phyloP scores from a whole-genome alignment of 1,139 yeast species.

The Entelexis sorbosivorans region DNA sequence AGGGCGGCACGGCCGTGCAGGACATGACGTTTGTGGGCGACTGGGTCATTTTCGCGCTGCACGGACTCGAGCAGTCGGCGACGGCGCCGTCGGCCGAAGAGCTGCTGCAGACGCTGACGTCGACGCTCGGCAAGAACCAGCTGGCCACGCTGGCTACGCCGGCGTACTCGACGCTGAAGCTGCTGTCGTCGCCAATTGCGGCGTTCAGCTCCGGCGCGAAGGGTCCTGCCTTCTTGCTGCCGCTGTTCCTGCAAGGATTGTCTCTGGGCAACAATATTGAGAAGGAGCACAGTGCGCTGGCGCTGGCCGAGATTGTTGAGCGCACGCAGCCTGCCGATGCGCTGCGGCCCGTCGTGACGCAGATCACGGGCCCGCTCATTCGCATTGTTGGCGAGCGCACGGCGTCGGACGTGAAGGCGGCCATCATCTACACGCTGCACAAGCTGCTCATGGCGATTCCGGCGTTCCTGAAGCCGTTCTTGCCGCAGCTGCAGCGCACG shows the following conservation, averaged over 20 bases:
- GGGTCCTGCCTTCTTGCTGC: conserved; percentile 49
- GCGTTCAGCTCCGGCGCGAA: conserved; percentile 74
- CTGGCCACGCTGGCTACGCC: conserved; percentile 71
- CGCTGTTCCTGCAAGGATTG: conserved; percentile 86
- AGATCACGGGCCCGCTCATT: conserved; percentile 92
- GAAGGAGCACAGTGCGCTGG: conserved; percentile 77
- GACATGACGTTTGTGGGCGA: conserved; percentile 58
- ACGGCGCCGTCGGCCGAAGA: conserved; percentile 57
- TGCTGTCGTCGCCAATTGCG: conserved; percentile 59
- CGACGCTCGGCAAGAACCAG: conserved; percentile 48
- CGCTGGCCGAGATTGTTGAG: conserved; percentile 77
- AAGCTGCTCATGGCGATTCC: conserved; percentile 74
- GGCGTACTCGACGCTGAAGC: conserved; percentile 57
- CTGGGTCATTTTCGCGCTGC: conserved; percentile 58
- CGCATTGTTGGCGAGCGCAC: conserved; percentile 97
- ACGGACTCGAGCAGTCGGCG: conserved; percentile 54
- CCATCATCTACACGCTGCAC: conserved; percentile 75
- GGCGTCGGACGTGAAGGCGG: conserved; percentile 80
- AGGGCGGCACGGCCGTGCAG: conserved; percentile 29
- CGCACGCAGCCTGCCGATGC: conserved; percentile 65
- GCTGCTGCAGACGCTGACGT: conserved; percentile 31
- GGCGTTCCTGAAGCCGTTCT: conserved; percentile 82
- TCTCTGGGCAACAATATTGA: conserved; percentile 85
- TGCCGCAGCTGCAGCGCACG: conserved; percentile 95
- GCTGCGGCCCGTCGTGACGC: conserved; percentile 81